A percentile compares a stretch with the other conserved stretches of the same genome.
Evolutionary conservation across 805 yeast genomes (phyloP).

Genomic region (Yarrowia bubula): DNA sequence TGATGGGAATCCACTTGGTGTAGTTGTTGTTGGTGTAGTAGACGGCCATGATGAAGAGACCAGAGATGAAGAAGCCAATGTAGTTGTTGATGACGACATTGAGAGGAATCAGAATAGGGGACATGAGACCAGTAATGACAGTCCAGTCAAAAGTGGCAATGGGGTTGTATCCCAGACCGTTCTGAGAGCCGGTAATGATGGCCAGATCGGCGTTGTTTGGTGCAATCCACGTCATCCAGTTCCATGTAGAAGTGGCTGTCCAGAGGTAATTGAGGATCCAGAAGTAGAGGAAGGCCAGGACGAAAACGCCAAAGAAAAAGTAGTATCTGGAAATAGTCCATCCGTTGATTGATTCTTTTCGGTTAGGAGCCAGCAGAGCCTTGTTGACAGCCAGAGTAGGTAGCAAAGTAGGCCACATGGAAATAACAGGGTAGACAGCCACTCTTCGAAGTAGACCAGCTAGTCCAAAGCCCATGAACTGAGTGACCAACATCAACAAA

Average conservation of each 20-base stretch:
- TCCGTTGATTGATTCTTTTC: conserved; percentile 39
- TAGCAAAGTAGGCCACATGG: background rate
- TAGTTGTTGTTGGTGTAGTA: conserved; percentile 33
- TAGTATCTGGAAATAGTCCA: conserved; percentile 57
- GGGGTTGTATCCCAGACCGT: conserved; percentile 44
- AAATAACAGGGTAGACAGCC: background rate
- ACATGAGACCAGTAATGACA: conserved; percentile 22
- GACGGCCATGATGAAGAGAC: conserved; percentile 46
- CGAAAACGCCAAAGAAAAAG: conserved; percentile 48
- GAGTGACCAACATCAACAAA: background rate
- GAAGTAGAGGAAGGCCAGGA: conserved; percentile 51
- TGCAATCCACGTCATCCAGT: conserved; percentile 58
- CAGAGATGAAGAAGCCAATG: conserved; percentile 29
- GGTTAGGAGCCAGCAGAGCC: background rate
- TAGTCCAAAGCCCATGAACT: background rate
- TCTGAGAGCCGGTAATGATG: conserved; percentile 45
- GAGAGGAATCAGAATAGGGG: conserved; percentile 28
- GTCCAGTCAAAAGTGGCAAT: background rate
- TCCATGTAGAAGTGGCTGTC: conserved; percentile 59
- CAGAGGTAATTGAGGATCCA: conserved; percentile 69
- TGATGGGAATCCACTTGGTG: conserved; percentile 58
- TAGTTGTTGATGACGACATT: conserved; percentile 22
- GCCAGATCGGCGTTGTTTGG: conserved; percentile 48
- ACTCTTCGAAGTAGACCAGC: background rate
- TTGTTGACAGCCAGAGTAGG: background rate